Evolutionary conservation across 2,329 filamentous ascomycete genomes (phyloP), one percentile per base, ranked within the genome.

Genomic region (Apiospora hydei): DNA sequence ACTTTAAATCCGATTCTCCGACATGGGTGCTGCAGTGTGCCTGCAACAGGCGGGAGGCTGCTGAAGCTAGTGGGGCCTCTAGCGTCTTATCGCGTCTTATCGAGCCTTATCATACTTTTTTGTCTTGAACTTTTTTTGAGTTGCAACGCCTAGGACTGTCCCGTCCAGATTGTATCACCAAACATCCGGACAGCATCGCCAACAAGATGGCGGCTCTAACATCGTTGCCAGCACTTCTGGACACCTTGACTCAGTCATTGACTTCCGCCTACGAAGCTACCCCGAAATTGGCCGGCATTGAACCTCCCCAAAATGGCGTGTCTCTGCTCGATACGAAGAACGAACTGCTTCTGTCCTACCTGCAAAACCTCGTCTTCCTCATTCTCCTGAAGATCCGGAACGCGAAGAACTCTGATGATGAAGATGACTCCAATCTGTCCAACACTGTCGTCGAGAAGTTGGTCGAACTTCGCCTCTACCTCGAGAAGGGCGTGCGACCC

Each of bases 301-400:
- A 92, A 68, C 90, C 93, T n/a, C 92, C 93, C 1, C 88, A 92
- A 75, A 91, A 98, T 78, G 96, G 96, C 79, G 96, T 99, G 72
- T 98, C 96, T 0, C 90, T 99, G 0, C 91, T 99, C 78, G 95
- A 98, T 80, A 91, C 94, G 75, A 99, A 99, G 85, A 98, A 97
- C 83, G 96, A 99, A 81, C 88, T 99, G n/a, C 91, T 99, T 24
- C 91, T 99, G 51, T 96, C 96, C 4, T 99, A 99, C 83, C 87
- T 99, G 0, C 96, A 99, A 79, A 97, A 98, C 78, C 90, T 98
- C 4, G 94, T 96, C 64, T 97, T 97, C 77, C 85, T 98, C 53
- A 92, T 97, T 64, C 85, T 98, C 1, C 83, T 97, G 49, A 96
- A 97, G 79, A 83, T 98, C 26, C 90, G 94, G 72, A 90, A 91